Base-by-base conservation (phyloP, 306 rosid species). In the Trifolium subterraneum region DNA sequence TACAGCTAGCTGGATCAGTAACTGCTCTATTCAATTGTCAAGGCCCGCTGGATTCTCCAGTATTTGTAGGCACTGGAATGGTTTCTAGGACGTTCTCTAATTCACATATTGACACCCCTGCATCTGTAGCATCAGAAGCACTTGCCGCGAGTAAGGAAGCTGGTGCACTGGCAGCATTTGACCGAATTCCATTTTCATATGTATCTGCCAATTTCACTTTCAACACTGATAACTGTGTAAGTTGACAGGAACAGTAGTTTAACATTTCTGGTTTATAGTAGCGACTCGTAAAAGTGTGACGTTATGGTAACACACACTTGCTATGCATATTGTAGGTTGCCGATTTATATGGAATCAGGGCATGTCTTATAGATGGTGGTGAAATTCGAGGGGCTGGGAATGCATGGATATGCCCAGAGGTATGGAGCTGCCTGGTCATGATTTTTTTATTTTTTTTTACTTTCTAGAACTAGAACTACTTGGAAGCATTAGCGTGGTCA, bases 361-460 rank as follows among this genome's bases (percentile, higher is more conserved):
- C 98, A 54, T 89, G 85, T 81, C 96, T 93, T 83, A 90, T 91
- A 42, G 98, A 91, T 84, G 97, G 98, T 50, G 98, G 98, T 87
- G 98, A 93, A 86, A 93, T 93, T 85, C 92, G 97, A 78, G 98
- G 98, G 60, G 98, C 98, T 72, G 98, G 98, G 78, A 91, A 93
- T 89, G 96, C 92, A 42, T 93, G 98, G 98, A 86, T 93, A 66
- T 93, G 98, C 87, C 91, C 96, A 42, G 98, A 93, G 98, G 98
- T 93, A 85, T 48, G 16, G 77, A 20, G 48, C 64, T 68, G 25
- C 70, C 54, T 51, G 67, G 76, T 54, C 60, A 4, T 36, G 41
- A n/a, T 36, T 52, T 52, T 33, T 36, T 70, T 13, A 33, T 10
- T 0, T 70, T 61, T 59, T n/a, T 39, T 7, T 18, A 47, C 39